Evolutionary conservation across 2,329 filamentous ascomycete species (phyloP), one percentile per base, ranked within the genome.

Genomic region (Aspergillus oerlinghausenensis): DNA sequence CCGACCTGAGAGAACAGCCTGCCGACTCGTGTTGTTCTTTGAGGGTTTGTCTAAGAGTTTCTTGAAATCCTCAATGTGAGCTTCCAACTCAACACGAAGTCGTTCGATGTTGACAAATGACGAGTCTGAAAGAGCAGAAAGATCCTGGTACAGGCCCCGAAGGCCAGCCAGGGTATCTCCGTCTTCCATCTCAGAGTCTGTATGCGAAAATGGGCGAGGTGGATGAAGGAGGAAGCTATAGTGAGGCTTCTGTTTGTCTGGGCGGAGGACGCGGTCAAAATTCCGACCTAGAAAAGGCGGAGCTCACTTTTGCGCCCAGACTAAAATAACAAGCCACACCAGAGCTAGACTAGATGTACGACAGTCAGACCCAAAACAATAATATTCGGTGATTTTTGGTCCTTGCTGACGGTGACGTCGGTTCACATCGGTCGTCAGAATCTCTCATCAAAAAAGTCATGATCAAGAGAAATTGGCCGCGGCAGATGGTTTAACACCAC

Each of bases 141-240:
- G 85, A 77, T 96, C 92, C 73, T 89, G 85, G 74, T 96, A 90
- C 66, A 99, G 85, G 73, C 85, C 87, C 78, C 92, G 87, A 68
- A 97, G 85, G 75, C 86, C 84, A 70, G 88, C 87, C 70, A 95
- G 82, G 69, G 83, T 85, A 72, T 86, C 86, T 71, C 85, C 79
- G 69, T 88, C 87, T 73, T 88, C 85, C 90, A 94, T 93, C 49
- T 66, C 56, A 52, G 47, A 52, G 57, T 61, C 55, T 57, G 62
- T 58, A 58, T 59, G 58, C 55, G 60, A 78, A 60, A 78, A 74
- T 59, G 56, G 52, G 60, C 62, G 59, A 59, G 64, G 55, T 50
- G 55, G 47, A 43, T 54, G 55, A 55, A 56, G 56, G 58, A 57
- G 23, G 53, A 54, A 50, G 54, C 51, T 52, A 40, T 50, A 52